Conservation (phyloP, 106 monocot genomes). For the Dendrobium huoshanense region DNA sequence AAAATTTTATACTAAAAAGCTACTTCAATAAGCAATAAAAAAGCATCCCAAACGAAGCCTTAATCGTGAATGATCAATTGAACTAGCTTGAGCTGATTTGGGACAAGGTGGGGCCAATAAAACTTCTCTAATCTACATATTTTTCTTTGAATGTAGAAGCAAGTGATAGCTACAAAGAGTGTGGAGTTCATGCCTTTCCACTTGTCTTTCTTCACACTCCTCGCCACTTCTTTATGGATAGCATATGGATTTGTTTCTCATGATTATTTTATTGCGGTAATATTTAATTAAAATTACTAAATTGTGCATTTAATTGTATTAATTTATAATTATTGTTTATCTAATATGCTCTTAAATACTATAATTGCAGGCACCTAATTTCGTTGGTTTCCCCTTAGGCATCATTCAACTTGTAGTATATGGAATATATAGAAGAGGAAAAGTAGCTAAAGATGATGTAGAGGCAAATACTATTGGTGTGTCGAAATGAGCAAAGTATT, state of each 20-base stretch:
- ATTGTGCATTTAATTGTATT: not conserved
- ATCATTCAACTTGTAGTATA: conserved; percentile 49
- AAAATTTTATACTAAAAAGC: too few relatives aligned
- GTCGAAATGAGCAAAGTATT: too few relatives aligned
- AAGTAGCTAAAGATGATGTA: not conserved
- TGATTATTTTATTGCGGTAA: conserved; percentile 54
- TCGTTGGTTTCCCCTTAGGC: conserved; percentile 42
- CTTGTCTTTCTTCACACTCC: conserved; percentile 62
- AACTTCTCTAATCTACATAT: not conserved
- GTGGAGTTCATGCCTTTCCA: conserved; percentile 85
- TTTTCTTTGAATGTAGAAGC: conserved; percentile 33
- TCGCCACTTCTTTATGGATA: conserved; percentile 63
- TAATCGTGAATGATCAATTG: too few relatives aligned
- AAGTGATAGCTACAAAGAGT: conserved; percentile 57
- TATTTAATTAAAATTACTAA: not conserved
- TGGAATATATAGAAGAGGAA: conserved; percentile 46
- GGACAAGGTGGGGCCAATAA: too few relatives aligned
- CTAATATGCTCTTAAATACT: not conserved
- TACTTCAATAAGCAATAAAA: too few relatives aligned
- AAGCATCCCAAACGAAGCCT: too few relatives aligned
- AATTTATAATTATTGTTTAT: not conserved
- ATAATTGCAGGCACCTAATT: conserved; percentile 45
- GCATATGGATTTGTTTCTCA: conserved; percentile 44
- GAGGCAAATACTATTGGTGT: too few relatives aligned
- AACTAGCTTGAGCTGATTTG: too few relatives aligned